Evolutionary conservation across 2,329 filamentous ascomycete species (phyloP), one percentile per base, ranked within the genome.

Genomic region (Apiospora aurea): DNA sequence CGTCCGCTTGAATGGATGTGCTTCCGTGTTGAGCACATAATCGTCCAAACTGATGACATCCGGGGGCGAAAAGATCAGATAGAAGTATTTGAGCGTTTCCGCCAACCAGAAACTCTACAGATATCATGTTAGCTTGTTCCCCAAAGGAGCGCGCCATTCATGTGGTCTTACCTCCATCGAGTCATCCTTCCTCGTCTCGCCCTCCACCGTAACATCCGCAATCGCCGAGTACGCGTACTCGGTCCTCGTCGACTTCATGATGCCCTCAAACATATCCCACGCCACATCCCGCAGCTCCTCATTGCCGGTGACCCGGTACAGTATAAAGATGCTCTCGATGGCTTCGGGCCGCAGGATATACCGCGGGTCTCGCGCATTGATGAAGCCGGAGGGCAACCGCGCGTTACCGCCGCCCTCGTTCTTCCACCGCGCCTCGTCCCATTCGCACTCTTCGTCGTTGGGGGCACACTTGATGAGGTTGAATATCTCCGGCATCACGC

Each of bases 71-170:
- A 94, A 94, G 43, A 94, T 87, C 69, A 94, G 79, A 75, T 92
- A 94, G 72, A 93, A 93, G 75, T 94, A 94, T 81, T 94, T 94
- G 72, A 94, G 81, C n/a, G 92, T 94, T 82, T 94, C 92, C 0
- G 90, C 89, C 76, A 92, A 82, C 90, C 92, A 94, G 76, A 93
- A 94, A 73, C 88, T 92, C 83, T 68, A 14, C 41, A 24, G 18
- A n/a, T 1, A 21, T 2, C 24, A 2, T 47, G 34, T 38, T 57
- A 38, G 51, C n/a, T 14, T 34, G 7, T 7, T 18, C 46, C 2
- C 13, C 11, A 21, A 13, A 43, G 11, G 13, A 11, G 8, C 41
- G 41, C 41, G 7, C 7, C 7, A 1, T 18, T 21, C 2, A 4
- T 44, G 90, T 0, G 83, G 76, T 0, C 24, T 89, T 75, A 51